Evolutionary conservation across 768 basidiomycete genomes (phyloP).

Genomic region (Coprinellus micaceus): DNA sequence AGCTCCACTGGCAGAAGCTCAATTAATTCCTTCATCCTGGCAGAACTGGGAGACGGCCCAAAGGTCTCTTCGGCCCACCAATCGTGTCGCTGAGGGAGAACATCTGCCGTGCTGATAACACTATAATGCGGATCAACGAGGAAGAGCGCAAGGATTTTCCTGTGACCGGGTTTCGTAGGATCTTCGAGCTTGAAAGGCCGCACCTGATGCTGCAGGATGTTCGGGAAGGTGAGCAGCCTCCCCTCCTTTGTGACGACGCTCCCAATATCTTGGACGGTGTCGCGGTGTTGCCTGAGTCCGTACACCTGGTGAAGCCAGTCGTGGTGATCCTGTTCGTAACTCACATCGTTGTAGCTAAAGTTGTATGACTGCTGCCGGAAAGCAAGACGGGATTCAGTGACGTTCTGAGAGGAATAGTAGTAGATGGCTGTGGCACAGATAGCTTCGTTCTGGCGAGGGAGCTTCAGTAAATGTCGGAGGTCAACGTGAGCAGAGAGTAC

Average conservation of each 20-base stretch:
- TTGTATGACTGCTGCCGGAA: conserved; percentile 21
- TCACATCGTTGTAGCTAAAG: conserved; percentile 7
- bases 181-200: conserved; percentile 32
- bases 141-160: conserved; percentile 39
- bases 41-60: not conserved
- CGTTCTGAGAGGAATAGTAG: conserved; percentile 29
- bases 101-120: conserved; percentile 22
- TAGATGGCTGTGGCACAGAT: conserved; percentile 26
- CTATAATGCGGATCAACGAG: conserved; percentile 30
- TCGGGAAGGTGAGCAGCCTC: conserved; percentile 32
- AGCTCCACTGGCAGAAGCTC: conserved; percentile 25
- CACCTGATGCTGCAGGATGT: conserved; percentile 36
- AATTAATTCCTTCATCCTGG: not conserved
- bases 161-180: conserved; percentile 31
- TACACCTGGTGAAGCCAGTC: not conserved
- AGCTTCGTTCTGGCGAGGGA: conserved; percentile 20
- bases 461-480: conserved; percentile 12
- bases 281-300: not conserved
- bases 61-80: conserved; percentile 20
- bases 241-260: conserved; percentile 25
- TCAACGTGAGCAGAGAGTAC: conserved; percentile 3
- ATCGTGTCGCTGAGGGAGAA: conserved; percentile 25
- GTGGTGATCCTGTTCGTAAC: conserved; percentile 1
- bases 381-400: conserved; percentile 20
- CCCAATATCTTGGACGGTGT: conserved; percentile 21